Conservation (phyloP, 75 land plant species). For the Pinus albicaulis region DNA sequence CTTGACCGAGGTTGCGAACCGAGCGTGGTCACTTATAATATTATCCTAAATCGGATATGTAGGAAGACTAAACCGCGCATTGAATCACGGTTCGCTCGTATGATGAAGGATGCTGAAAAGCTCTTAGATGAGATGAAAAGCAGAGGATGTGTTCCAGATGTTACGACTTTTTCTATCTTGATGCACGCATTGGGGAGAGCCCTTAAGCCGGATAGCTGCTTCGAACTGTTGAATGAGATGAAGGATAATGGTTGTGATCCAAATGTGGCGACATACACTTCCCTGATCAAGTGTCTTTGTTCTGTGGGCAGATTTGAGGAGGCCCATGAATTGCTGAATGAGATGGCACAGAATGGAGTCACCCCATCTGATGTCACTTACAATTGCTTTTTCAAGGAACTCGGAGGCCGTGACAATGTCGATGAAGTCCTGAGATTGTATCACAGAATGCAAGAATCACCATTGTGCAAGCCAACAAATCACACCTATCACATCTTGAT, state of each 20-base stretch:
- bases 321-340: slow-evolving; percentile 63
- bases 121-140: slow-evolving; percentile 50
- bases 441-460: slow-evolving; percentile 55
- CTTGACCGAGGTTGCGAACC: slow-evolving; percentile 51
- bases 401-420: slow-evolving; percentile 57
- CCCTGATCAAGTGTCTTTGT: slow-evolving; percentile 73
- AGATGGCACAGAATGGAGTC: slow-evolving; percentile 69
- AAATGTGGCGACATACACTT: slow-evolving; percentile 70
- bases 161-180: slow-evolving; percentile 54
- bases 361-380: slow-evolving; percentile 60
- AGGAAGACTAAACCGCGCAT: slow-evolving; percentile 50
- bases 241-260: slow-evolving; percentile 49
- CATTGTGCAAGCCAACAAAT: slow-evolving; percentile 16
- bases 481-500: slow-evolving; percentile 57
- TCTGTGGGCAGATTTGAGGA: slow-evolving; percentile 66
- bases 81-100: slow-evolving; percentile 39
- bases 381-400: slow-evolving; percentile 80
- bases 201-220: slow-evolving; percentile 40
- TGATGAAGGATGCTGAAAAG: slow-evolving; percentile 38
- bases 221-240: slow-evolving; percentile 42
- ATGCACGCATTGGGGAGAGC: slow-evolving; percentile 70
- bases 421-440: slow-evolving; percentile 66
- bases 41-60: slow-evolving; percentile 63
- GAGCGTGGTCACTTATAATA: slow-evolving; percentile 72
- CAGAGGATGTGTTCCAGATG: slow-evolving; percentile 65